Evolutionary conservation across 1,139 yeast genomes (phyloP).

Genomic region (Debaryomycetaceae sp.): DNA sequence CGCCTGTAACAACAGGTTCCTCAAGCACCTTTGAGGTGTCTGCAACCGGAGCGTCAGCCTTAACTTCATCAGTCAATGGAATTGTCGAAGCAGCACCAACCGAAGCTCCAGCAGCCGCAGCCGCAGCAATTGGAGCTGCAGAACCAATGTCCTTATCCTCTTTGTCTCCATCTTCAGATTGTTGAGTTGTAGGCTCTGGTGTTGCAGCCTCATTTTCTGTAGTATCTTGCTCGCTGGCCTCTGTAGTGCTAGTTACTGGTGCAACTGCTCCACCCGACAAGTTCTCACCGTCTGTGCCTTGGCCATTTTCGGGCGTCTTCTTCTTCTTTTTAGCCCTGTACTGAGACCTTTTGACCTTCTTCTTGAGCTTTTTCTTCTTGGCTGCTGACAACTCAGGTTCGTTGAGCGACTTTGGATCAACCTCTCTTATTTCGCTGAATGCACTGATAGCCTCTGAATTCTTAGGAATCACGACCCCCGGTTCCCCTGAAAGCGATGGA

Average conservation of each 20-base stretch:
- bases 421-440: constrained; percentile 31
- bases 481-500: constrained; percentile 50
- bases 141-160: constrained; percentile 1
- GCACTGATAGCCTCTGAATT: constrained; percentile 39
- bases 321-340: constrained; percentile 45
- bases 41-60: constrained; percentile 1
- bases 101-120: constrained; percentile 8
- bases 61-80: constrained; percentile 5
- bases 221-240: constrained; percentile 1
- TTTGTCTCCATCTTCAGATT: not conserved
- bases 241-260: constrained; percentile 11
- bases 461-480: constrained; percentile 47
- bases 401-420: constrained; percentile 48
- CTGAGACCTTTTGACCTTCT: constrained; percentile 46
- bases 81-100: constrained; percentile 6
- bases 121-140: constrained; percentile 4
- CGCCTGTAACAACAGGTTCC: constrained; percentile 3
- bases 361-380: constrained; percentile 45
- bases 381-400: constrained; percentile 28
- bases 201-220: not conserved
- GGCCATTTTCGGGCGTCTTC: constrained; percentile 32
- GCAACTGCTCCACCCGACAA: constrained; percentile 21
- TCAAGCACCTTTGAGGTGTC: constrained; percentile 5
- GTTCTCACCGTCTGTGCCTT: constrained; percentile 7
- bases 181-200: constrained; percentile 2